These are phyloP conservation scores for Cryptococcus sp. DNA, from an alignment of 1,284 basidiomycete species.

Conservation along the genomic window DNA sequence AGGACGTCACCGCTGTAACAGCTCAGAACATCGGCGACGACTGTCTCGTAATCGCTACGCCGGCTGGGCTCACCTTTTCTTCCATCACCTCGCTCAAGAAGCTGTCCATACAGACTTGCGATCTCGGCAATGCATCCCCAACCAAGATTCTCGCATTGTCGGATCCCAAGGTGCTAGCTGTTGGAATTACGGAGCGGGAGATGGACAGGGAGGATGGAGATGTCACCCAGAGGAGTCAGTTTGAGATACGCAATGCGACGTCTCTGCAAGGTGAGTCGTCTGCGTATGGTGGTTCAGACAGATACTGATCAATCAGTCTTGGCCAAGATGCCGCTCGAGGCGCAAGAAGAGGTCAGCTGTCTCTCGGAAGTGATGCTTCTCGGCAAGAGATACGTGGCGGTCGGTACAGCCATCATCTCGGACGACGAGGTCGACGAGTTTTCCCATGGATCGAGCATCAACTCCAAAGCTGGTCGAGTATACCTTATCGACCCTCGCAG, in stretches of 20 bases:
- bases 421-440: slow-evolving; percentile 29
- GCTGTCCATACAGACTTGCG: slow-evolving; percentile 71
- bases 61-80: slow-evolving; percentile 59
- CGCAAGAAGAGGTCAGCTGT: slow-evolving; percentile 29
- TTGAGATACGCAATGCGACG: slow-evolving; percentile 63
- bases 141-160: slow-evolving; percentile 58
- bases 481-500: slow-evolving; percentile 25
- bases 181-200: slow-evolving; percentile 55
- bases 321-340: slow-evolving; percentile 17
- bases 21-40: slow-evolving; percentile 51
- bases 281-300: neutral
- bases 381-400: slow-evolving; percentile 32
- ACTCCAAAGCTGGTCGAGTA: slow-evolving; percentile 36
- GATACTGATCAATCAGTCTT: slow-evolving; percentile 17
- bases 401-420: slow-evolving; percentile 39
- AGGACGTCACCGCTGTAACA: slow-evolving; percentile 61
- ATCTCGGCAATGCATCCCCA: slow-evolving; percentile 63
- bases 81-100: slow-evolving; percentile 66
- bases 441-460: slow-evolving; percentile 16
- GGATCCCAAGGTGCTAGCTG: slow-evolving; percentile 56
- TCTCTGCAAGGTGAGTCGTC: slow-evolving; percentile 58
- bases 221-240: slow-evolving; percentile 53
- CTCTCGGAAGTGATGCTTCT: slow-evolving; percentile 24
- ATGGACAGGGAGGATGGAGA: slow-evolving; percentile 57
- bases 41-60: slow-evolving; percentile 57